A percentile compares a stretch with the other conserved stretches of the same genome.
Evolutionary conservation across 306 rosid genomes (phyloP).

Genomic region (Dalbergia cultrata): DNA sequence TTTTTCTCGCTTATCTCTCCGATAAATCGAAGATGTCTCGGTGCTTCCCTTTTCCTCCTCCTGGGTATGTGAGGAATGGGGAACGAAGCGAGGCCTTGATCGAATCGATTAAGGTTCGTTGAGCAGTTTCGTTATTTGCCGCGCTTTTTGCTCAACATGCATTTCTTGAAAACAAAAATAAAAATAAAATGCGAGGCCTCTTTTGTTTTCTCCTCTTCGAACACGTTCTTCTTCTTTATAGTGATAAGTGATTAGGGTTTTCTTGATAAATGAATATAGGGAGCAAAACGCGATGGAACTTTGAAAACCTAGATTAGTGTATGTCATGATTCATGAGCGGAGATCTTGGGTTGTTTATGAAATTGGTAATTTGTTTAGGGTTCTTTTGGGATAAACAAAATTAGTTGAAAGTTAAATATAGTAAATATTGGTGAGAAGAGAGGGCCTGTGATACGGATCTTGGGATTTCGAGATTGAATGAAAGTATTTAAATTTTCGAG

Average conservation of each 20-base stretch:
- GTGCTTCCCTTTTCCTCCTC: conserved; percentile 73
- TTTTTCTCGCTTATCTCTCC: background rate
- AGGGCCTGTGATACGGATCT: background rate
- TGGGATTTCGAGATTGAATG: background rate
- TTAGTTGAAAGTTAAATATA: background rate
- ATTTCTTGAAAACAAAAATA: background rate
- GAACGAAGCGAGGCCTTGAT: conserved; percentile 65
- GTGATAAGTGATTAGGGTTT: background rate
- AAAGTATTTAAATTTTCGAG: background rate
- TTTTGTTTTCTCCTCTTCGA: too few relatives aligned
- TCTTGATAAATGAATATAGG: background rate
- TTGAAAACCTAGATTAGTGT: background rate
- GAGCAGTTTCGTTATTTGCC: conserved; percentile 69
- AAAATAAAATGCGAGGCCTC: background rate
- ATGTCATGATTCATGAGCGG: background rate
- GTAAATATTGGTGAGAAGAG: background rate
- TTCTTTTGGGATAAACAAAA: background rate
- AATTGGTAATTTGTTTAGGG: background rate
- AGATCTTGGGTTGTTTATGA: background rate
- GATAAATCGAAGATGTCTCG: conserved; percentile 71
- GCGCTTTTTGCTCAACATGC: conserved; percentile 68
- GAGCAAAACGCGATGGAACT: background rate
- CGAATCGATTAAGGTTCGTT: conserved; percentile 96
- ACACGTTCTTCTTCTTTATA: background rate
- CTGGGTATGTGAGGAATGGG: conserved; percentile 58